Conservation (phyloP, 257 asterid species). For the Jacaranda copaia region DNA sequence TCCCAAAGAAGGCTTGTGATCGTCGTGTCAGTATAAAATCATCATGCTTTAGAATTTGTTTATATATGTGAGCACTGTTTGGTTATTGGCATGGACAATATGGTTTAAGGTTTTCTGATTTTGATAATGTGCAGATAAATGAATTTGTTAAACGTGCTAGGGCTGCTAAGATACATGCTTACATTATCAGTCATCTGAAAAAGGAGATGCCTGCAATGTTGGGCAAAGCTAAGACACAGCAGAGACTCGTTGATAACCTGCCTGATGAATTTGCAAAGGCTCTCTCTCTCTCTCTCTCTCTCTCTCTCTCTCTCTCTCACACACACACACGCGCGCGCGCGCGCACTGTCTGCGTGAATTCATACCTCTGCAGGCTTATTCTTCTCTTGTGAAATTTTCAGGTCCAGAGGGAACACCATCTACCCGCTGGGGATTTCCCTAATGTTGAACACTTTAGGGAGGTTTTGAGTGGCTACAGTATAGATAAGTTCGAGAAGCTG, state of each 20-base stretch:
- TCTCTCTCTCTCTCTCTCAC: not conserved
- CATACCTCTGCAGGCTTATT: not conserved
- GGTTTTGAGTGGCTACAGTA: constrained; percentile 67
- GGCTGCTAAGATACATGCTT: constrained; percentile 96
- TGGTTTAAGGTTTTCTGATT: not conserved
- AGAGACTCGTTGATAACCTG: constrained; percentile 83
- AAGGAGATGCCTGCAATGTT: constrained; percentile 98
- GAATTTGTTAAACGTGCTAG: constrained; percentile 96
- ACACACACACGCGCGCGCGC: not conserved
- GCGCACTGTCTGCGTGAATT: not conserved
- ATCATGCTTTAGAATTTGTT: not conserved
- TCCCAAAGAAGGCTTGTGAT: constrained; percentile 96
- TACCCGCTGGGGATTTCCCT: constrained; percentile 96
- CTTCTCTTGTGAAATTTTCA: constrained; percentile 35
- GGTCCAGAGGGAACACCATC: constrained; percentile 87
- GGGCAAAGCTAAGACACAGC: constrained; percentile 95
- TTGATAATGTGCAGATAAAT: constrained; percentile 65
- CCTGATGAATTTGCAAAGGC: constrained; percentile 85
- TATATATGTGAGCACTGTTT: not conserved
- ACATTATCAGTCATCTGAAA: constrained; percentile 82
- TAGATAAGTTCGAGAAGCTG: constrained; percentile 88
- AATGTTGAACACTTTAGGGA: constrained; percentile 78
- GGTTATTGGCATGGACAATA: not conserved
- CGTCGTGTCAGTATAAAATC: constrained; percentile 70
- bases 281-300: constrained; percentile 26